A percentile compares a stretch with the other conserved stretches of the same genome.
Conservation (phyloP, 768 basidiomycete species). For the Russula virescens region DNA sequence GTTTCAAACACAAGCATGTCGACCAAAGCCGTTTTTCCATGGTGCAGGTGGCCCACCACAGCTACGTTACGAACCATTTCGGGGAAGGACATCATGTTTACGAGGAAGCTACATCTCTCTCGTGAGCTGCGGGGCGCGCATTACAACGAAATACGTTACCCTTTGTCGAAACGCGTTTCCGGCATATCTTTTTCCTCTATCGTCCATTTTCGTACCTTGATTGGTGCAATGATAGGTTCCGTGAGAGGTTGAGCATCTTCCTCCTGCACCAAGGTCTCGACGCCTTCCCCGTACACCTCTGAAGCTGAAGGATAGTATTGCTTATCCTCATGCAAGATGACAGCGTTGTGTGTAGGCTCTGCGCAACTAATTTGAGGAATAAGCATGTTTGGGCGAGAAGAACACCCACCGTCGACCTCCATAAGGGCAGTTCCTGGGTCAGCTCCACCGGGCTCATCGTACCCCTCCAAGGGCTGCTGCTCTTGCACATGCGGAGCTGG, state of each 20-base stretch:
- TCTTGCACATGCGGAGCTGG: constrained; percentile 36
- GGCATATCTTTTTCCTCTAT: constrained; percentile 96
- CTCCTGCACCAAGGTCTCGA: constrained; percentile 96
- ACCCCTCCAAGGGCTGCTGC: constrained; percentile 67
- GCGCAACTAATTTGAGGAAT: constrained; percentile 11
- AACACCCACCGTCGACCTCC: constrained; percentile 70
- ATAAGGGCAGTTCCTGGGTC: constrained; percentile 61
- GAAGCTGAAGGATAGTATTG: constrained; percentile 93
- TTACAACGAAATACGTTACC: constrained; percentile 46
- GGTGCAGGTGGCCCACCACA: constrained; percentile 93
- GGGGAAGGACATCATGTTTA: constrained; percentile 87
- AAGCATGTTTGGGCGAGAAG: background rate
- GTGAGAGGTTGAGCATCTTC: constrained; percentile 94
- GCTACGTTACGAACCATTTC: constrained; percentile 96
- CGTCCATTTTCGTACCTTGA: constrained; percentile 92
- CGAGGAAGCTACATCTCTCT: constrained; percentile 61
- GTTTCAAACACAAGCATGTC: constrained; percentile 98
- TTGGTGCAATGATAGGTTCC: constrained; percentile 91
- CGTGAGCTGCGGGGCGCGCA: background rate
- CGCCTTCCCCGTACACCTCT: constrained; percentile 89
- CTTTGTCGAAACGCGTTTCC: constrained; percentile 95
- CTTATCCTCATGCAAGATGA: constrained; percentile 94
- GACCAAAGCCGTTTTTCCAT: constrained; percentile 94
- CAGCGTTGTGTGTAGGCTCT: constrained; percentile 78
- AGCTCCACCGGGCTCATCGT: constrained; percentile 54